Conservation (phyloP, 768 basidiomycete species). For the Kwoniella newhampshirensis region DNA sequence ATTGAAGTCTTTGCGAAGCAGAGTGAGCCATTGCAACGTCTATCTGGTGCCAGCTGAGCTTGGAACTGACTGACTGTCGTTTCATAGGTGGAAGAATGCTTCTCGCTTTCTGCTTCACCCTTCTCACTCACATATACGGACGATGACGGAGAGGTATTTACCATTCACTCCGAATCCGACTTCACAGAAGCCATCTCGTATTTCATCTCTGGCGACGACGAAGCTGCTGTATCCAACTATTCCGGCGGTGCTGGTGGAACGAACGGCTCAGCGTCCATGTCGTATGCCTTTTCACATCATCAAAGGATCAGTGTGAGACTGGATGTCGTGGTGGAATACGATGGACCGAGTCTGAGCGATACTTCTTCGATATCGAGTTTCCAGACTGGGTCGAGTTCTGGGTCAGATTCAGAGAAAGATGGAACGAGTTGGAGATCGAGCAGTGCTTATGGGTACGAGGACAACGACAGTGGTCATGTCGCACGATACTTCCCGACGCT, state of each 20-base stretch:
- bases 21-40: conserved; percentile 58
- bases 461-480: conserved; percentile 8
- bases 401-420: conserved; percentile 33
- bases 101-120: conserved; percentile 67
- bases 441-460: conserved; percentile 3
- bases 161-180: conserved; percentile 67
- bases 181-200: conserved; percentile 84
- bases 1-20: conserved; percentile 68
- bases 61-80: not conserved
- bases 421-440: conserved; percentile 26
- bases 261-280: too few relatives aligned
- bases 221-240: conserved; percentile 67
- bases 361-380: conserved; percentile 73
- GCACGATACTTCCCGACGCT: not conserved
- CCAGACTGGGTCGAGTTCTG: conserved; percentile 64
- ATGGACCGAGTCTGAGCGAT: conserved; percentile 86
- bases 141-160: conserved; percentile 70
- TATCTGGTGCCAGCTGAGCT: conserved; percentile 2
- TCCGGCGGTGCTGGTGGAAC: too few relatives aligned
- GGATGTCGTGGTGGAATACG: conserved; percentile 78
- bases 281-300: too few relatives aligned
- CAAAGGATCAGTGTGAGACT: conserved; percentile 75
- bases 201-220: conserved; percentile 74
- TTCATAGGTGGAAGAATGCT: conserved; percentile 78
- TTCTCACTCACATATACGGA: conserved; percentile 81